Evolutionary conservation across 2,329 filamentous ascomycete genomes (phyloP), one percentile per base, ranked within the genome.

Genomic region (Colletotrichum sp.): DNA sequence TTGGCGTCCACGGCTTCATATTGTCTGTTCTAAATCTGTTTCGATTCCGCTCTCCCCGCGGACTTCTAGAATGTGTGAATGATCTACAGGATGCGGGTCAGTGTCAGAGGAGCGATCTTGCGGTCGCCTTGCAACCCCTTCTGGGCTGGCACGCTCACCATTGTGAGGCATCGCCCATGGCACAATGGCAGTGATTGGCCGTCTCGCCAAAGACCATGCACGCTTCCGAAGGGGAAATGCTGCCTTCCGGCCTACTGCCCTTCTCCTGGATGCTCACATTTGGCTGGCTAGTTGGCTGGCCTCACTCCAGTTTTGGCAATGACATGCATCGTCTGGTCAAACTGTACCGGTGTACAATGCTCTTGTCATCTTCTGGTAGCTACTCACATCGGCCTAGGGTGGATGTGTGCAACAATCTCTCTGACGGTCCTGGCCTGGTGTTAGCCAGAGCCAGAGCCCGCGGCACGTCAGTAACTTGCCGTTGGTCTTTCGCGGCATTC

Each of bases 121-220:
- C 48, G 70, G 64, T 34, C 43, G 70, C 48, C 70, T 68, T 69
- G 58, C 63, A 55, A 73, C 70, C 28, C 48, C 63, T 10, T 73
- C 57, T 32, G 36, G 57, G 21, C 70, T 34, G 48, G 28, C 38
- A 68, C 64, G 58, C 43, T 68, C 43, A 34, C 18, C 34, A 36
- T 58, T 68, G 26, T 65, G 70, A 69, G 64, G 70, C 64, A 73
- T 61, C 43, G 58, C 43, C 15, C 32, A 72, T 34, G 57, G 18
- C 15, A 26, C 60, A 32, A 48, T 24, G 32, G 32, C 43, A 26
- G 38, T 68, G 73, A 75, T 75, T 75, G 73, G 73, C 28, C 26
- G 30, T 75, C 70, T 75, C 70, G 73, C 70, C 73, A 75, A 73
- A 75, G 48, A 15, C n/a, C 21, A 75, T 75, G 73, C 73, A 75